Evolutionary conservation across 2,329 filamentous ascomycete genomes (phyloP), one percentile per base, ranked within the genome.

Genomic region (Cytospora piceae): DNA sequence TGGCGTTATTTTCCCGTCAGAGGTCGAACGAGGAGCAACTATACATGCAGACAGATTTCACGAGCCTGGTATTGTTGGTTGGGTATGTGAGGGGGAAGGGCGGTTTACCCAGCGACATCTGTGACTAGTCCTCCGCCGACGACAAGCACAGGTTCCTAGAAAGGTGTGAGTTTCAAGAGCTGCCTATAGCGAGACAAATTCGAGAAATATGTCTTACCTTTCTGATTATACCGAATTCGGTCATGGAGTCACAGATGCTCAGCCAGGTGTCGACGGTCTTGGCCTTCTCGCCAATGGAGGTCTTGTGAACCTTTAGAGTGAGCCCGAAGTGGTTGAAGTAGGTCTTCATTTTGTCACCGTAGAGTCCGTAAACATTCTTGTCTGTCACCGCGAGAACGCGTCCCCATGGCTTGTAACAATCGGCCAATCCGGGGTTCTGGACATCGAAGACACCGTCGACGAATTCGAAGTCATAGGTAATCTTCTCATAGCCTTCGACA

Each of bases 401-500:
- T 37, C 84, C 81, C 88, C 88, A 91, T 68, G 79, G 79, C 71
- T 83, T 78, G 77, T 91, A 92, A 75, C 86, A 88, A 32, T 87
- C 77, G 20, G 88, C 87, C 12, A 92, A 81, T 70, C 90, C 83
- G 20, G 78, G 71, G 72, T 90, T 90, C 69, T 80, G 72, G 52
- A 80, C 71, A 73, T 90, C 79, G 76, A 92, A 91, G 64, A 92
- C 82, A 57, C 84, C 86, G 70, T 92, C 89, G 56, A 91, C 82
- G 76, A 92, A 91, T 63, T 87, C 86, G 75, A 92, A 92, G 77
- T 90, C 88, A 74, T 91, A 91, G 73, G 90, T 85, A 73, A 91
- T 91, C 81, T 90, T 91, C 80, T 92, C 89, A 71, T 90, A 90
- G 29, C 89, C 89, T 70, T 87, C 85, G 67, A 91, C 88, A 70